phyloP scores from a whole-genome alignment of 2,329 filamentous ascomycete species.

The Pseudogymnoascus sp. region DNA sequence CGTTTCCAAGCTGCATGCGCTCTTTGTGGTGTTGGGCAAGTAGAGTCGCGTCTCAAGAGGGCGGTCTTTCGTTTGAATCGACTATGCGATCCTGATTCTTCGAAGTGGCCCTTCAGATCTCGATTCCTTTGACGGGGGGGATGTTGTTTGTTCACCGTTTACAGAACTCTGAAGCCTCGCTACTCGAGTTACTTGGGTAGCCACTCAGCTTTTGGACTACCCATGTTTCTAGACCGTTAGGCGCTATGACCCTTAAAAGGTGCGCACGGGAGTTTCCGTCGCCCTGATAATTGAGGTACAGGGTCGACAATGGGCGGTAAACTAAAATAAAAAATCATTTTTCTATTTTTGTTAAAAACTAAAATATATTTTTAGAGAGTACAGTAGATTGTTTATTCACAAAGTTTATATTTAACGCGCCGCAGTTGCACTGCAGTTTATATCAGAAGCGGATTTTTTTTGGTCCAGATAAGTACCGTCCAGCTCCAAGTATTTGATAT shows the following conservation, averaged over 20 bases:
- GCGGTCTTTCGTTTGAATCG: not conserved
- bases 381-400: not conserved
- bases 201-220: not conserved
- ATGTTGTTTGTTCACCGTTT: conserved; percentile 1
- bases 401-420: not conserved
- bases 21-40: not conserved
- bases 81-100: conserved; percentile 4
- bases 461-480: not conserved
- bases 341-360: not conserved
- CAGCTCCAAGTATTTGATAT: not conserved
- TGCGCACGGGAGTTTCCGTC: not conserved
- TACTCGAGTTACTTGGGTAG: conserved; percentile 2
- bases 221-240: conserved; percentile 3
- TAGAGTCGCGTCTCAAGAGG: not conserved
- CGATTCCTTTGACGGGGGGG: not conserved
- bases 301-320: not conserved
- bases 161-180: not conserved
- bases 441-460: not conserved
- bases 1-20: conserved; percentile 5
- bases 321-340: not conserved
- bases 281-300: not conserved
- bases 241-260: conserved; percentile 1
- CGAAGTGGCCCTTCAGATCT: not conserved
- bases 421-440: not conserved
- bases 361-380: not conserved